phyloP scores from a whole-genome alignment of 805 yeast genomes.

The Teunomyces tritomae region DNA sequence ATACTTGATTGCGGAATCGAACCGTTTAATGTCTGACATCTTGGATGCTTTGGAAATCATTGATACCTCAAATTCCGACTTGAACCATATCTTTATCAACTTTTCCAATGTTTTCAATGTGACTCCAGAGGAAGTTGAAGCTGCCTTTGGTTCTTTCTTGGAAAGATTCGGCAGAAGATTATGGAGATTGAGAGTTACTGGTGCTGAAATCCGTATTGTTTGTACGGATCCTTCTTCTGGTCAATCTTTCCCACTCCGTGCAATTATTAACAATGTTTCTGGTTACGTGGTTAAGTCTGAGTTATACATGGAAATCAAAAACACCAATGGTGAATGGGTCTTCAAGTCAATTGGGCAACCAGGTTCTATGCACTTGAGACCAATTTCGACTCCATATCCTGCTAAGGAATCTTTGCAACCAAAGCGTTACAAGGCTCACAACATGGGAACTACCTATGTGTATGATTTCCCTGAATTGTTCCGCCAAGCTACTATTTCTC shows the following conservation, averaged over 20 bases:
- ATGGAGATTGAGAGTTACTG: constrained; percentile 94
- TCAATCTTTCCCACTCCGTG: constrained; percentile 91
- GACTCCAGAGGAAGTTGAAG: constrained; percentile 93
- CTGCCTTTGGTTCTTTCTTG: constrained; percentile 95
- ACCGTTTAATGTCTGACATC: constrained; percentile 92
- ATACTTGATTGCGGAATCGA: constrained; percentile 93
- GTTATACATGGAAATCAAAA: constrained; percentile 90
- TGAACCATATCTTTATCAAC: constrained; percentile 96
- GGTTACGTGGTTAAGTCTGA: constrained; percentile 97
- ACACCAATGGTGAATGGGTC: constrained; percentile 92
- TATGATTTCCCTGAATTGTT: constrained; percentile 99
- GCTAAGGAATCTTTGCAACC: constrained; percentile 98
- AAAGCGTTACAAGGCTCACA: constrained; percentile 96
- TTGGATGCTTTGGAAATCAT: constrained; percentile 91
- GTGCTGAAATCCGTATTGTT: constrained; percentile 96
- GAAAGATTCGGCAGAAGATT: constrained; percentile 96
- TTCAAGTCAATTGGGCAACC: constrained; percentile 94
- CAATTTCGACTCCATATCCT: constrained; percentile 94
- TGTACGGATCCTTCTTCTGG: constrained; percentile 88
- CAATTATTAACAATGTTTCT: constrained; percentile 91
- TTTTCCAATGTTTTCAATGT: constrained; percentile 94
- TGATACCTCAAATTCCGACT: constrained; percentile 91
- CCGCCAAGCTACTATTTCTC: constrained; percentile 83
- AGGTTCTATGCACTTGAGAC: constrained; percentile 96
- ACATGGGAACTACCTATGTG: constrained; percentile 96